Evolutionary conservation across 495 filamentous ascomycete species (phyloP).

Genomic region (Penicillium dipodomyicola): DNA sequence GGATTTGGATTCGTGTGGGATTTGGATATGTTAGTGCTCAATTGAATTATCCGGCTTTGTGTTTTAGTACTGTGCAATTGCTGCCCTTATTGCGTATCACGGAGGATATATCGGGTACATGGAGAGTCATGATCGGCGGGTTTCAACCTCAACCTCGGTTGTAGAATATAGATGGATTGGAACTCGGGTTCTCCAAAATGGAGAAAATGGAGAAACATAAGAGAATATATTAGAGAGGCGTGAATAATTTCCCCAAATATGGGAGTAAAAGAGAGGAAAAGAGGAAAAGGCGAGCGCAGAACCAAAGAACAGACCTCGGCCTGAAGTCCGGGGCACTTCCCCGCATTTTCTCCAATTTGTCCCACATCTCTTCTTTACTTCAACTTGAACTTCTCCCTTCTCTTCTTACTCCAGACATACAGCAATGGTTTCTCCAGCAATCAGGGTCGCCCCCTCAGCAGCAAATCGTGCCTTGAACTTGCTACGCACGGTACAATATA

Average conservation of each 20-base stretch:
- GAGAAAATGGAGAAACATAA: neutral
- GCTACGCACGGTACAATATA: slow-evolving; percentile 83
- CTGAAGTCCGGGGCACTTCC: slow-evolving; percentile 23
- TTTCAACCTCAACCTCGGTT: neutral
- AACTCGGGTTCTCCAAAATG: neutral
- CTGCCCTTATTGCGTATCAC: no score
- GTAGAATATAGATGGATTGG: neutral
- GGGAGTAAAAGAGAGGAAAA: neutral
- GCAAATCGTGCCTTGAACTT: slow-evolving; percentile 77
- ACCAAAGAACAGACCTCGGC: slow-evolving; percentile 13
- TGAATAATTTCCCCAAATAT: neutral
- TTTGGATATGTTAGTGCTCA: neutral
- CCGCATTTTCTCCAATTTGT: slow-evolving; percentile 30
- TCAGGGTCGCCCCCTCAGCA: slow-evolving; percentile 64
- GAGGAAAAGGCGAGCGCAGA: neutral
- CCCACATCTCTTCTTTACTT: slow-evolving; percentile 19
- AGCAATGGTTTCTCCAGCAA: slow-evolving; percentile 49
- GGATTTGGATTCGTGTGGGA: neutral
- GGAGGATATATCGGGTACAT: neutral
- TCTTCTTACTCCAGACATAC: slow-evolving; percentile 5
- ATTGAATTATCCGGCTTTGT: neutral
- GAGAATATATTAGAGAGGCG: neutral
- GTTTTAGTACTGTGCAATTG: neutral
- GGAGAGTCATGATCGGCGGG: slow-evolving; percentile 6
- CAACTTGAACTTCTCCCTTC: slow-evolving; percentile 7